phyloP scores from a whole-genome alignment of 78 protist genomes.

The Dictyostelium intermedium region DNA sequence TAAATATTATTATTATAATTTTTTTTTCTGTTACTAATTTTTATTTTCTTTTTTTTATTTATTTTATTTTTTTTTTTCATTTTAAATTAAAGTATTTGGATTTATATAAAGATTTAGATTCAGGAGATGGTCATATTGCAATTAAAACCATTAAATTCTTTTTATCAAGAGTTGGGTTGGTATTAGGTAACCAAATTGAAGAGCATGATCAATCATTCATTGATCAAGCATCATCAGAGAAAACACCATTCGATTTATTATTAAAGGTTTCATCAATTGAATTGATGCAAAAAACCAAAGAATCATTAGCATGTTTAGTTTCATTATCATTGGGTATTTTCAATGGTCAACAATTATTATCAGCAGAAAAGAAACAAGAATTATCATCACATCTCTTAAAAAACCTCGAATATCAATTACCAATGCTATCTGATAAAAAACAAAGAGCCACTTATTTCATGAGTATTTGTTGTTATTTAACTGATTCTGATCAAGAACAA shows the following conservation, averaged over 20 bases:
- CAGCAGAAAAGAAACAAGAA: neutral
- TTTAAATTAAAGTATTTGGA: neutral
- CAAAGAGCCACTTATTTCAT: neutral
- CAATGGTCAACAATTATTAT: neutral
- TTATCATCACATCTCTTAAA: neutral
- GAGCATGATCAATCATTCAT: neutral
- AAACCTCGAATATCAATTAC: neutral
- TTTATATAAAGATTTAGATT: neutral
- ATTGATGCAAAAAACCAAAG: neutral
- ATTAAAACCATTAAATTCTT: conserved; percentile 6
- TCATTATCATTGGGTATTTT: conserved; percentile 4
- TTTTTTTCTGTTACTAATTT: neutral
- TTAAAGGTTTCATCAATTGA: neutral
- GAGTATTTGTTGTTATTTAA: neutral
- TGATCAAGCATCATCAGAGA: conserved; percentile 10
- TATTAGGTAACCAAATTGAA: neutral
- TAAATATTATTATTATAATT: neutral
- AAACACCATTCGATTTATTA: neutral
- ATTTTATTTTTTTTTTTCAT: neutral
- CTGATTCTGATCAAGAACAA: neutral
- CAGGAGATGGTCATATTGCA: neutral
- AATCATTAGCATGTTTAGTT: neutral
- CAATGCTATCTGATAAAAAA: neutral
- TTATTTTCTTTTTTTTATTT: neutral
- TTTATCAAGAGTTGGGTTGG: conserved; percentile 14